Base-by-base conservation (phyloP, 805 yeast species). In the Clavispora asparagi region DNA sequence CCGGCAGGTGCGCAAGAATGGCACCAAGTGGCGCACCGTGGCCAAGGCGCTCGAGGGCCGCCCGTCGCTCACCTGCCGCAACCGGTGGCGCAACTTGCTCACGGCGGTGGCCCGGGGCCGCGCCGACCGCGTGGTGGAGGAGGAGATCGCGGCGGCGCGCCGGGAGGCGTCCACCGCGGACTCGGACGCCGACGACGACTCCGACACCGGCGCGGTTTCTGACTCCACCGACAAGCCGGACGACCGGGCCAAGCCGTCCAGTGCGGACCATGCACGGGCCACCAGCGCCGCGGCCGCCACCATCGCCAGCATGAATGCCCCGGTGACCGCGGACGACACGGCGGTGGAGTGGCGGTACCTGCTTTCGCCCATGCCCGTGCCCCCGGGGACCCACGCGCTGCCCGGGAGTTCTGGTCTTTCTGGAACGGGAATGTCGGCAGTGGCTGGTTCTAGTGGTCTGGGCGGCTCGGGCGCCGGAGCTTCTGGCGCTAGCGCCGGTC, bases 21-120 rank as follows among this genome's bases (percentile, higher is more conserved):
- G 97, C 29, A 87, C 97, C 0, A 84, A 86, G 60, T 91, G 98
- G 98, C 77, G 94, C 56, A 79, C 85, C 1, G 85, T 91, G 1
- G 81, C 95, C 1, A 59, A 67, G 38, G 83, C 80, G 41, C 79
- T 91, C 74, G 75, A 78, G 36, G 85, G 91, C 39, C 70, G 98
- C 46, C 95, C 97, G 6, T 83, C 94, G 51, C 74, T 91, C 47
- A 88, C 96, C 0, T 90, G 97, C 62, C 73, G 98, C 51, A 91
- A 91, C 65, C 74, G 97, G 51, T 91, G 97, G 97, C 77, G 97
- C 55, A 89, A 87, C 58, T 78, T 88, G 30, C 84, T 85, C 47
- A 85, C 91, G 1, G 82, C 81, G 53, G 88, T 85, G 35, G 87
- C 82, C 5, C 66, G 87, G 60, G 83, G 83, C 29, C 76, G 77